Conservation (phyloP, 306 rosid species). For the Casuarina equisetifolia region DNA sequence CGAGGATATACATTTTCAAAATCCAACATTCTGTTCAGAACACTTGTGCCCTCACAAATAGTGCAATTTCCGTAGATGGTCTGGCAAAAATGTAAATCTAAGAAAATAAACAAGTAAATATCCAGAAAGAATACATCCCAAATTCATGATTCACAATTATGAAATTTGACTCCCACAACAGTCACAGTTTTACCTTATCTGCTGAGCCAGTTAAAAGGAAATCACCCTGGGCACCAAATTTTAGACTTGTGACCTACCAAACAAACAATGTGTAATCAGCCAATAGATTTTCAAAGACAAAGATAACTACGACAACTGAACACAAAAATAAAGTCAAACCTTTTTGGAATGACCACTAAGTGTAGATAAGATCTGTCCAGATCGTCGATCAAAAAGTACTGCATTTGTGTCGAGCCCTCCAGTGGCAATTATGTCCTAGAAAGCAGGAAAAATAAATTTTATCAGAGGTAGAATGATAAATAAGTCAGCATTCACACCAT, state of each 20-base stretch:
- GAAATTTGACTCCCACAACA: constrained; percentile 11
- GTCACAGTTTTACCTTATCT: constrained; percentile 64
- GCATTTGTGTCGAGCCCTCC: constrained; percentile 96
- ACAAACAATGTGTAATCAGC: constrained; percentile 27
- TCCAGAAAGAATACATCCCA: background rate
- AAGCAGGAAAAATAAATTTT: constrained; percentile 14
- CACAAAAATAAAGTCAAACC: constrained; percentile 46
- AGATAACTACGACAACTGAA: background rate
- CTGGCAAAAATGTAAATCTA: background rate
- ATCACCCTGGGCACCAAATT: constrained; percentile 77
- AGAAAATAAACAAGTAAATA: background rate
- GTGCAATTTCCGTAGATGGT: background rate
- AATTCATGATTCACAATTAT: background rate
- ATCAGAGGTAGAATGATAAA: constrained; percentile 13
- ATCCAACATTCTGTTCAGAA: background rate
- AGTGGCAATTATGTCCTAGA: constrained; percentile 86
- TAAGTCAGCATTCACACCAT: constrained; percentile 6
- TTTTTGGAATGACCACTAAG: constrained; percentile 93
- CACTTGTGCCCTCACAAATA: background rate
- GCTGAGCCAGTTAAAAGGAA: constrained; percentile 77
- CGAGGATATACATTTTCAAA: background rate
- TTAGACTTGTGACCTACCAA: constrained; percentile 79
- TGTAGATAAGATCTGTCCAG: constrained; percentile 91
- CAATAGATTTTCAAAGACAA: constrained; percentile 10
- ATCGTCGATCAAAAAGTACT: constrained; percentile 80